Evolutionary conservation across 2,329 filamentous ascomycete species (phyloP), one percentile per base, ranked within the genome.

Genomic region (Pseudogymnoascus sp.): DNA sequence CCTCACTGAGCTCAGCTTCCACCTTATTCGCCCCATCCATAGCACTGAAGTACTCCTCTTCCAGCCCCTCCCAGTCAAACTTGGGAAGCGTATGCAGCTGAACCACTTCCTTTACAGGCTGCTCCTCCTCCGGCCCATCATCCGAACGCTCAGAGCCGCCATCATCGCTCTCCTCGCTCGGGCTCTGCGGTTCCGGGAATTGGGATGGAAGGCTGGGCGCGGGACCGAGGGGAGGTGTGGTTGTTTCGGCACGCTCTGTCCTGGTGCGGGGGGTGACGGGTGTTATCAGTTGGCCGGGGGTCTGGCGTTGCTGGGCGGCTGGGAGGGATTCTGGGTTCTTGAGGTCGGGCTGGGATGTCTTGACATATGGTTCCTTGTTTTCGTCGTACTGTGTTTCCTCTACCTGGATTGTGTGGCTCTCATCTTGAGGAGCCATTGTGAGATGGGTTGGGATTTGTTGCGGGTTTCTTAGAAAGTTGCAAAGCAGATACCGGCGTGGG

Each of bases 11-110:
- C 31, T 83, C 78, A 50, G 80, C 80, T 72, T 96, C 91, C 1
- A 85, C 77, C 1, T 79, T 77, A 61, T 86, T 82, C 35, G 88
- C 83, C 42, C 86, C 80, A 13, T 79, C 75, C 69, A 96, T 83
- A 17, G 85, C 85, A 61, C 82, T 77, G 64, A 87, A 80, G 69
- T 92, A 96, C 44, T 85, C 83, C 1, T 78, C 72, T 73, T 92
- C 82, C 33, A 96, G 87, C n/a, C 88, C 82, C 2, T 87, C 79
- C 92, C 92, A 96, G 75, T 93, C 85, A 70, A 90, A 91, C 0
- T 71, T 76, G 62, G 53, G 77, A 13, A 72, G 19, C 21, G 33
- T 56, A 35, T 26, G 63, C 26, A 46, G 68, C 60, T 19, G 17
- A 19, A 15, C 15, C 38, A 26, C 7, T 60, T 60, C 23, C 7